Conservation (phyloP, 2,329 filamentous ascomycete species). For the Aspergillus pseudoterreus region DNA sequence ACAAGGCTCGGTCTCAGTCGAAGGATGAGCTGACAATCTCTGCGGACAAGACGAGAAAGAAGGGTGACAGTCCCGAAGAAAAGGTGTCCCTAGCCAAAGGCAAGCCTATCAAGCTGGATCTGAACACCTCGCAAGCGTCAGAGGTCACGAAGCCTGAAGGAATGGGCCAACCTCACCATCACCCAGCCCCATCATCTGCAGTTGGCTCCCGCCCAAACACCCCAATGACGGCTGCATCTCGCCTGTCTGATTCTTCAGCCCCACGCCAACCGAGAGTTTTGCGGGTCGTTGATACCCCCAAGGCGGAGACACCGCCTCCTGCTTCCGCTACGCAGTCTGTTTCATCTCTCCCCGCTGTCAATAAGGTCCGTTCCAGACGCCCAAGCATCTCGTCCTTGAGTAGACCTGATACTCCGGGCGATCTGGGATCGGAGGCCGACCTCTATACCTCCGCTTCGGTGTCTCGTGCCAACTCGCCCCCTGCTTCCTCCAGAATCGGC, state of each 20-base stretch:
- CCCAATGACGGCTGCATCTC: conserved; percentile 37
- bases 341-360: conserved; percentile 26
- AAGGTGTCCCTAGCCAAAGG: conserved; percentile 17
- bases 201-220: conserved; percentile 49
- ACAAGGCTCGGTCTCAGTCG: conserved; percentile 22
- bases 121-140: conserved; percentile 13
- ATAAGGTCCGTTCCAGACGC: conserved; percentile 30
- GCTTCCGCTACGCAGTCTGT: conserved; percentile 29
- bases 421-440: conserved; percentile 56
- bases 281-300: conserved; percentile 55
- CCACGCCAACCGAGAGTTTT: conserved; percentile 49
- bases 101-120: conserved; percentile 34
- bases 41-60: conserved; percentile 17
- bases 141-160: conserved; percentile 25
- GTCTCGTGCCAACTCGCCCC: conserved; percentile 59
- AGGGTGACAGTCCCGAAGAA: conserved; percentile 6
- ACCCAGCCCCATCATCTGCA: conserved; percentile 29
- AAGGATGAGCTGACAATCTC: conserved; percentile 17
- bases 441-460: conserved; percentile 56
- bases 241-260: conserved; percentile 35
- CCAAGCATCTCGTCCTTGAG: conserved; percentile 53
- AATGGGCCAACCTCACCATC: conserved; percentile 16
- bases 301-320: conserved; percentile 42
- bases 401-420: conserved; percentile 58
- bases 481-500: conserved; percentile 51